Evolutionary conservation across 768 basidiomycete genomes (phyloP).

Genomic region (Crassisporium funariophilum): DNA sequence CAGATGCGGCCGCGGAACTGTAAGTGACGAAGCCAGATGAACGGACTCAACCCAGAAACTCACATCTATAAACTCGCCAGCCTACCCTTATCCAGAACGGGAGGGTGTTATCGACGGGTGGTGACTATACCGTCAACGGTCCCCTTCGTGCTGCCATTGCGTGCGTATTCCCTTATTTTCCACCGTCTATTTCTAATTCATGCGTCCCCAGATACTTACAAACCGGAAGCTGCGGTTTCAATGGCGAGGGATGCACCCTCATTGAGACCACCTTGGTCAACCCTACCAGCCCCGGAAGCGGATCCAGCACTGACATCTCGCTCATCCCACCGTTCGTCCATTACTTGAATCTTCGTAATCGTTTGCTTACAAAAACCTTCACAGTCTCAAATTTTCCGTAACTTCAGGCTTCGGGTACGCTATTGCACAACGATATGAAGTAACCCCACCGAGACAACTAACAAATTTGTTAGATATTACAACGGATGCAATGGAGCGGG

Average conservation of each 20-base stretch:
- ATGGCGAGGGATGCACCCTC: constrained; percentile 24
- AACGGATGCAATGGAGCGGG: constrained; percentile 46
- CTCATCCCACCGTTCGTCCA: constrained; percentile 41
- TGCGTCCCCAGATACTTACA: constrained; percentile 29
- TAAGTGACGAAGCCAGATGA: constrained; percentile 9
- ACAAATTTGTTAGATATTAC: constrained; percentile 33
- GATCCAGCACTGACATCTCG: constrained; percentile 21
- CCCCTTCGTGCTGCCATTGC: constrained; percentile 37
- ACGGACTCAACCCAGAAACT: not conserved
- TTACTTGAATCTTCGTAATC: not conserved
- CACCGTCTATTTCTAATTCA: not conserved
- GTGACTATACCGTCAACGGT: constrained; percentile 12
- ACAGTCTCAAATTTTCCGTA: constrained; percentile 42
- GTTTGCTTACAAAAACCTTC: not conserved
- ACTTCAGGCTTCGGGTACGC: constrained; percentile 40
- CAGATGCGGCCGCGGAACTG: constrained; percentile 39
- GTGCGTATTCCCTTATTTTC: constrained; percentile 25
- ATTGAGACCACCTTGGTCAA: constrained; percentile 39
- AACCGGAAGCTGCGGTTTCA: constrained; percentile 36
- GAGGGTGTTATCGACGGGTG: constrained; percentile 15
- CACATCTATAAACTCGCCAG: constrained; percentile 18
- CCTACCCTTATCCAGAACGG: constrained; percentile 33
- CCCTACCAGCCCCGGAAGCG: constrained; percentile 16
- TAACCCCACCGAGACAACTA: not conserved
- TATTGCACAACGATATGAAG: not conserved